Conservation (phyloP, 768 basidiomycete genomes). For the Lentinus brumalis region DNA sequence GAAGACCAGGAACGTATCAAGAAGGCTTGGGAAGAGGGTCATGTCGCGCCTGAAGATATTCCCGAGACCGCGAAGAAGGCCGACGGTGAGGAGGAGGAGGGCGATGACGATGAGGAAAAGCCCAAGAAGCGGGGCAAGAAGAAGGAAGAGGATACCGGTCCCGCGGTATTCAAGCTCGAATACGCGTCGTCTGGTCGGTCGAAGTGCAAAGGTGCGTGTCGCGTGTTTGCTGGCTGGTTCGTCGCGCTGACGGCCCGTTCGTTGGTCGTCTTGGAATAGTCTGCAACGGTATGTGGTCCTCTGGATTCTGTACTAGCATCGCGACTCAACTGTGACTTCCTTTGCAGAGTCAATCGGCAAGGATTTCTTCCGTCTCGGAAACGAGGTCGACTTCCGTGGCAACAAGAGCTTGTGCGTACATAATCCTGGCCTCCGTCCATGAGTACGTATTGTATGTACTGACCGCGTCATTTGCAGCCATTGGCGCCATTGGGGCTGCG, state of each 20-base stretch:
- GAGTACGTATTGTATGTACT: too few species aligned
- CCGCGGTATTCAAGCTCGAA: slow-evolving; percentile 32
- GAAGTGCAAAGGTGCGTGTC: slow-evolving; percentile 35
- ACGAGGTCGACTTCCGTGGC: slow-evolving; percentile 42
- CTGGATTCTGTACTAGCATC: not conserved
- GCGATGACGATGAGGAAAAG: slow-evolving; percentile 40
- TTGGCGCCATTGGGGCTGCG: slow-evolving; percentile 51
- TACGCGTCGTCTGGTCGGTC: slow-evolving; percentile 33
- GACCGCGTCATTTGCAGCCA: slow-evolving; percentile 20
- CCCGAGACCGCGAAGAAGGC: slow-evolving; percentile 71
- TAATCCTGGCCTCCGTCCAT: too few species aligned
- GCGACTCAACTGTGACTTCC: not conserved
- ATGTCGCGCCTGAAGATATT: slow-evolving; percentile 83
- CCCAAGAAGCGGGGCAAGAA: slow-evolving; percentile 32
- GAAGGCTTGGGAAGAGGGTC: slow-evolving; percentile 75
- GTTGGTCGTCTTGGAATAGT: slow-evolving; percentile 2
- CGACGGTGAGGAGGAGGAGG: slow-evolving; percentile 41
- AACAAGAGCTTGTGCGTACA: slow-evolving; percentile 35
- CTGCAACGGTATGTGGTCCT: slow-evolving; percentile 16
- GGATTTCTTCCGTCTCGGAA: slow-evolving; percentile 43
- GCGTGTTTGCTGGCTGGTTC: too few species aligned
- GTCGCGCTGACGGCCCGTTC: not conserved
- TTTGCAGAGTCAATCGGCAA: slow-evolving; percentile 39
- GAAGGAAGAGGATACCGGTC: slow-evolving; percentile 32
- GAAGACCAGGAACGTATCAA: slow-evolving; percentile 73